A percentile compares a stretch with the other conserved stretches of the same genome.
Evolutionary conservation across 2,329 filamentous ascomycete species (phyloP).

Genomic region (Cytospora paraplurivora): DNA sequence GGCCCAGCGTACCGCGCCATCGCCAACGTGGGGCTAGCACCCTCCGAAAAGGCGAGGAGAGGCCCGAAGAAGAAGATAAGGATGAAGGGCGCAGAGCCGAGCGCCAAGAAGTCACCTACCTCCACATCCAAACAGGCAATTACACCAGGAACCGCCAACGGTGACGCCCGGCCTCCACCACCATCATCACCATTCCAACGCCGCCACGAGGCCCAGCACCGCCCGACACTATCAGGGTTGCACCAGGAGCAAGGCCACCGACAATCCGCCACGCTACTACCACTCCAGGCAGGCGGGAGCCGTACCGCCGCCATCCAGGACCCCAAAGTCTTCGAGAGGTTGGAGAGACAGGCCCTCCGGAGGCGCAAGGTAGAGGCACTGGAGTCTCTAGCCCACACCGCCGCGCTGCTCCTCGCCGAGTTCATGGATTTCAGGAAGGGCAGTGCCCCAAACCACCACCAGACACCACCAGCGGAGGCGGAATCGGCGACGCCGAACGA

Average conservation of each 20-base stretch:
- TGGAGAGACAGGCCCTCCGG: slow-evolving; percentile 23
- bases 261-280: no score
- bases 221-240: no score
- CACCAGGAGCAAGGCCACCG: not conserved
- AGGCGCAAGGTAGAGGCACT: slow-evolving; percentile 27
- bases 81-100: not conserved
- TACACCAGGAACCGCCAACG: not conserved
- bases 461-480: not conserved
- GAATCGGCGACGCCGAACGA: not conserved
- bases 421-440: slow-evolving; percentile 16
- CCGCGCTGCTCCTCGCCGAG: slow-evolving; percentile 24
- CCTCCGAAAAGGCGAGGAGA: not conserved
- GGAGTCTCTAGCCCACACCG: slow-evolving; percentile 25
- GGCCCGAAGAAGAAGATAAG: slow-evolving; percentile 6
- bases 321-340: slow-evolving; percentile 8
- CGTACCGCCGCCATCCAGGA: not conserved
- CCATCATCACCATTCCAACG: no score
- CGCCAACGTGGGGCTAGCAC: not conserved
- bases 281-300: no score
- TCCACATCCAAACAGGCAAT: not conserved
- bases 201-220: not conserved
- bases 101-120: not conserved
- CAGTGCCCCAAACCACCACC: no score
- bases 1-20: slow-evolving; percentile 24
- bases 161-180: no score